Percentiles rank a stretch among this genome's conserved stretches.
These are phyloP conservation scores for Smallanthus sonchifolius DNA, from an alignment of 129 eudicot genomes.

Conservation along the genomic window DNA sequence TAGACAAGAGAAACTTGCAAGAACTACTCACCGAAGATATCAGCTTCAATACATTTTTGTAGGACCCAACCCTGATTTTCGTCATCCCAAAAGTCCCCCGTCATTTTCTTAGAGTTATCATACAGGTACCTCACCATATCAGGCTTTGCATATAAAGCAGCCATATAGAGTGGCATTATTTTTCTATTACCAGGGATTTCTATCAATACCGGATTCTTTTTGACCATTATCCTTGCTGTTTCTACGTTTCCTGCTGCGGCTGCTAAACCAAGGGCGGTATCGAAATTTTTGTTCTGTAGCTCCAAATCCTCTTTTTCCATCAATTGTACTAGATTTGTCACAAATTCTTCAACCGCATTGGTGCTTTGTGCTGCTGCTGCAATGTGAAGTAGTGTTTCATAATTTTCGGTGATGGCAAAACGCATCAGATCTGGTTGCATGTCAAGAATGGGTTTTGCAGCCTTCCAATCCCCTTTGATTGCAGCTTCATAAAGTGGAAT, in stretches of 20 bases:
- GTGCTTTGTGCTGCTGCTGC: constrained; percentile 12
- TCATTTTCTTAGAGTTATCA: not conserved
- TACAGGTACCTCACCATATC: not conserved
- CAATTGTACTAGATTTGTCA: not conserved
- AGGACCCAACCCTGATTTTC: constrained; percentile 21
- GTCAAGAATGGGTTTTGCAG: not conserved
- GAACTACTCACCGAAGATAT: constrained; percentile 25
- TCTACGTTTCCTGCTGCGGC: constrained; percentile 23
- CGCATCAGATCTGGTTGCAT: not conserved
- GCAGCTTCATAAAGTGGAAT: constrained; percentile 17
- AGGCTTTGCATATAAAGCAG: constrained; percentile 19
- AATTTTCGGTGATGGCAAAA: constrained; percentile 5
- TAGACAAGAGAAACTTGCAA: too few relatives aligned
- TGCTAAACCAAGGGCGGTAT: constrained; percentile 25
- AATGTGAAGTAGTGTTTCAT: constrained; percentile 11
- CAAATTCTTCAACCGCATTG: constrained; percentile 9
- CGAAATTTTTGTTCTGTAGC: not conserved
- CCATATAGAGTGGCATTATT: constrained; percentile 33
- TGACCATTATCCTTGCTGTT: constrained; percentile 22
- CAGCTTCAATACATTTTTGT: constrained; percentile 18
- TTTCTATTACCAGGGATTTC: constrained; percentile 8
- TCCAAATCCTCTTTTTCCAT: not conserved
- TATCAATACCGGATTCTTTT: constrained; percentile 1
- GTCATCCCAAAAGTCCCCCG: not conserved
- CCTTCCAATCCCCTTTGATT: constrained; percentile 13